Percentiles rank a stretch among this genome's conserved stretches.
These are phyloP conservation scores for Yarrowia deformans DNA, from an alignment of 805 yeast species.

Conservation along the genomic window DNA sequence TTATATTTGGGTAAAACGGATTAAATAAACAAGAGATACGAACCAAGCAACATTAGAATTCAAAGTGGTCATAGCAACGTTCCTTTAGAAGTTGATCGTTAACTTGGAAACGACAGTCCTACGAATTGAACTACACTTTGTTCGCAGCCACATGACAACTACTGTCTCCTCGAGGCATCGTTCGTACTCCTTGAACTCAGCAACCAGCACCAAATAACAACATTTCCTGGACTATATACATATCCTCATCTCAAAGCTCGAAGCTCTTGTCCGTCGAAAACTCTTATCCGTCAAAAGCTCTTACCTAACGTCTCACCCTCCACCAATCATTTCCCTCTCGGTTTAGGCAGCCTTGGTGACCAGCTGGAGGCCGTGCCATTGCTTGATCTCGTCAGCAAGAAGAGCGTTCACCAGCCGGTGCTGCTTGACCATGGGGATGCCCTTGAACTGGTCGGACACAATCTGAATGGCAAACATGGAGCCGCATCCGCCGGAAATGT, in stretches of 20 bases:
- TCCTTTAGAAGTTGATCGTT: no score
- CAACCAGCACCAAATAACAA: no score
- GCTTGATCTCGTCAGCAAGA: conserved; percentile 80
- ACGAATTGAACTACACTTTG: no score
- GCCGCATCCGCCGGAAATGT: conserved; percentile 96
- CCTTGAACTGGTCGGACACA: conserved; percentile 76
- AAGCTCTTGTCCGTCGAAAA: neutral
- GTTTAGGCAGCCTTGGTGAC: conserved; percentile 63
- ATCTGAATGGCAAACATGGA: conserved; percentile 93
- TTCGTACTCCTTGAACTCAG: no score
- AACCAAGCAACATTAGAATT: no score
- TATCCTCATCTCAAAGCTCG: conserved; percentile 4
- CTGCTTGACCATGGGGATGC: conserved; percentile 85
- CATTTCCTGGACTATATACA: conserved; percentile 25
- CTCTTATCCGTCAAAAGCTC: neutral
- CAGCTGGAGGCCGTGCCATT: conserved; percentile 96
- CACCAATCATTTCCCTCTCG: neutral
- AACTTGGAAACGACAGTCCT: no score
- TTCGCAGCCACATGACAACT: no score
- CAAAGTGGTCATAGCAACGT: no score
- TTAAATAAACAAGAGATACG: no score
- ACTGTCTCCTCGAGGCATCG: no score
- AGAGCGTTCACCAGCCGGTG: conserved; percentile 86
- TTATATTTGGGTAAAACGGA: no score
- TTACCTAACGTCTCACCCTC: neutral